Percentiles rank a stretch among this genome's conserved stretches.
These are phyloP conservation scores for Rhipidocladum racemiflorum DNA, from an alignment of 176 grass and related monocot species.

Conservation along the genomic window DNA sequence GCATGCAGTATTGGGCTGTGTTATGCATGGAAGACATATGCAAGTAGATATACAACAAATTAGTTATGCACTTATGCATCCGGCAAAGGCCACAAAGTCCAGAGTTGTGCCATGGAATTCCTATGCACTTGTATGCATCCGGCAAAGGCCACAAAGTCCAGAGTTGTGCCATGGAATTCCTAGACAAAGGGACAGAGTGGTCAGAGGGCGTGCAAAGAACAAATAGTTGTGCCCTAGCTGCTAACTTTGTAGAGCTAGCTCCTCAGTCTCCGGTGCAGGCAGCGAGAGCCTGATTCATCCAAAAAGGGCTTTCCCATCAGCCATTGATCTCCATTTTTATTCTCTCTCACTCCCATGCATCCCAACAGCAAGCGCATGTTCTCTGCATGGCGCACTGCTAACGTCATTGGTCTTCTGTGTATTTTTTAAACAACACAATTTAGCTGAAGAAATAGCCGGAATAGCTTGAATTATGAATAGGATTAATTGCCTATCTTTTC, in stretches of 20 bases:
- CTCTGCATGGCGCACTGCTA: constrained; percentile 9
- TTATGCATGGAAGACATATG: not conserved
- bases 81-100: not conserved
- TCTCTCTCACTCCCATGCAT: constrained; percentile 10
- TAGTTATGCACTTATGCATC: constrained; percentile 1
- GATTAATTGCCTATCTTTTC: not conserved
- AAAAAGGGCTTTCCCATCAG: constrained; percentile 36
- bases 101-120: constrained; percentile 52
- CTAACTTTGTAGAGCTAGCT: constrained; percentile 17
- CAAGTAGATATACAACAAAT: not conserved
- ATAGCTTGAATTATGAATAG: not conserved
- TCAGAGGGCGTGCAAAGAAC: constrained; percentile 48
- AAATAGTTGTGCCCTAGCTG: constrained; percentile 20
- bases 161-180: constrained; percentile 51
- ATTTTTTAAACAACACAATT: not conserved
- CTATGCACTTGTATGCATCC: constrained; percentile 25
- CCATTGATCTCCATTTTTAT: constrained; percentile 17
- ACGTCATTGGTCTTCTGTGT: not conserved
- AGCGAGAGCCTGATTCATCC: constrained; percentile 41
- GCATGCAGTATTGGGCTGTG: not conserved
- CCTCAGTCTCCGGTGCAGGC: constrained; percentile 31
- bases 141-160: not conserved
- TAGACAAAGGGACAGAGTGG: constrained; percentile 65
- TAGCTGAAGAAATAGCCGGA: not conserved
- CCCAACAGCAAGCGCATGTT: not conserved